A percentile compares a stretch with the other conserved stretches of the same genome.
Conservation (phyloP, 768 basidiomycete species). For the Mycena albidolilacea region DNA sequence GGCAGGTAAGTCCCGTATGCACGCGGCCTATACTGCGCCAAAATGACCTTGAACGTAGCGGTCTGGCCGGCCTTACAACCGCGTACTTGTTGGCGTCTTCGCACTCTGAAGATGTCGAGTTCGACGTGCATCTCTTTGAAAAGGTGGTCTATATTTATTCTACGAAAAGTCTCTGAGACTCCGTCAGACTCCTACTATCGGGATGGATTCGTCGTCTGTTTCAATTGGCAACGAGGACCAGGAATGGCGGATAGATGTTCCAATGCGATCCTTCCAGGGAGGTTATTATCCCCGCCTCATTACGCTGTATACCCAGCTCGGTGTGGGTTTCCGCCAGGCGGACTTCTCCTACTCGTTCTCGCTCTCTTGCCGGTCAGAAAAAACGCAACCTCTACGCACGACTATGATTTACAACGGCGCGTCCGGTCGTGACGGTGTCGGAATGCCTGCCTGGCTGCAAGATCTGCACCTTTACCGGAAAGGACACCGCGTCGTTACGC, state of each 20-base stretch:
- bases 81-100: conserved; percentile 68
- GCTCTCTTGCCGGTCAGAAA: conserved; percentile 51
- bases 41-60: conserved; percentile 46
- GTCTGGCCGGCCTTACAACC: conserved; percentile 80
- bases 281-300: conserved; percentile 87
- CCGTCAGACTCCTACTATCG: conserved; percentile 65
- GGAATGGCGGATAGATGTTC: conserved; percentile 78
- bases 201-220: conserved; percentile 79
- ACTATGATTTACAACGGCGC: conserved; percentile 78
- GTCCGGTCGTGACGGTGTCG: conserved; percentile 67
- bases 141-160: conserved; percentile 61
- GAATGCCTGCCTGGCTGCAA: conserved; percentile 61
- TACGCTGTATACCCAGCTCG: conserved; percentile 72
- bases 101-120: conserved; percentile 56
- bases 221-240: conserved; percentile 57
- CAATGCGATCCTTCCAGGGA: conserved; percentile 88
- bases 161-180: background rate
- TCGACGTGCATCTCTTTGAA: conserved; percentile 83
- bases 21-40: too few species aligned
- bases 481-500: conserved; percentile 41
- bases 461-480: conserved; percentile 43
- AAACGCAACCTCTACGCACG: conserved; percentile 46
- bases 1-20: conserved; percentile 53
- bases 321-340: conserved; percentile 66
- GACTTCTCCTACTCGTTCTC: conserved; percentile 86